Percentiles rank a stretch among this genome's conserved stretches.
Conservation (phyloP, 768 basidiomycete genomes). For the Austroboletus eburneus region DNA sequence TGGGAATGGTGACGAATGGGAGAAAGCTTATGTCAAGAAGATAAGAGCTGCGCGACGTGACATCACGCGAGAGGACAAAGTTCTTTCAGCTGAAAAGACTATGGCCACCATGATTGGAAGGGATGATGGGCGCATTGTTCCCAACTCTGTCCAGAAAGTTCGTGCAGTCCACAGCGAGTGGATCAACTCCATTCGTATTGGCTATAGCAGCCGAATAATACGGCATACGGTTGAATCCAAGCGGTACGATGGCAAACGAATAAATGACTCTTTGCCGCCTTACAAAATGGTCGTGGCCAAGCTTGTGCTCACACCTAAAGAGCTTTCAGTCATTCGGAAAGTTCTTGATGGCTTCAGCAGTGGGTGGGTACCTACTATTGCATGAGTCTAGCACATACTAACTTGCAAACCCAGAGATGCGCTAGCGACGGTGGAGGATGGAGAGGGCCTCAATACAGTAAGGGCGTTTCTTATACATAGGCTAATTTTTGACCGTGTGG, state of each 20-base stretch:
- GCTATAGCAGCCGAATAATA: background rate
- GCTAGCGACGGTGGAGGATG: conserved; percentile 1
- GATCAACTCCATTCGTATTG: conserved; percentile 1
- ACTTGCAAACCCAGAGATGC: background rate
- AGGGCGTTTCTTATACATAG: background rate
- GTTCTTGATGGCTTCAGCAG: conserved; percentile 4
- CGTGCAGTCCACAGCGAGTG: background rate
- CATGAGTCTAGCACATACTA: background rate
- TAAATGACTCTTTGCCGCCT: conserved; percentile 2
- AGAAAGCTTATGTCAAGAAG: background rate
- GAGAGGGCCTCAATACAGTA: conserved; percentile 1
- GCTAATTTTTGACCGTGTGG: background rate
- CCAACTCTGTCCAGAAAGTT: conserved; percentile 1
- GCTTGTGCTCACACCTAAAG: background rate
- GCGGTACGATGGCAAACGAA: background rate
- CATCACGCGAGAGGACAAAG: conserved; percentile 1
- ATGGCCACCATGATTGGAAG: background rate
- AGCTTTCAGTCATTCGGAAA: background rate
- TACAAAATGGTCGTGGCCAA: background rate
- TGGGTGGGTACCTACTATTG: background rate
- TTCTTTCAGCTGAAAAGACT: background rate
- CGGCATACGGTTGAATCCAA: conserved; percentile 3
- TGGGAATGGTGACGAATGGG: background rate
- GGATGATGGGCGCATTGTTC: background rate
- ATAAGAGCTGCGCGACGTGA: conserved; percentile 1